Percentiles rank a stretch among this genome's conserved stretches.
Conservation (phyloP, 2,329 filamentous ascomycete genomes). For the Zelopaecilomyces penicillatus region DNA sequence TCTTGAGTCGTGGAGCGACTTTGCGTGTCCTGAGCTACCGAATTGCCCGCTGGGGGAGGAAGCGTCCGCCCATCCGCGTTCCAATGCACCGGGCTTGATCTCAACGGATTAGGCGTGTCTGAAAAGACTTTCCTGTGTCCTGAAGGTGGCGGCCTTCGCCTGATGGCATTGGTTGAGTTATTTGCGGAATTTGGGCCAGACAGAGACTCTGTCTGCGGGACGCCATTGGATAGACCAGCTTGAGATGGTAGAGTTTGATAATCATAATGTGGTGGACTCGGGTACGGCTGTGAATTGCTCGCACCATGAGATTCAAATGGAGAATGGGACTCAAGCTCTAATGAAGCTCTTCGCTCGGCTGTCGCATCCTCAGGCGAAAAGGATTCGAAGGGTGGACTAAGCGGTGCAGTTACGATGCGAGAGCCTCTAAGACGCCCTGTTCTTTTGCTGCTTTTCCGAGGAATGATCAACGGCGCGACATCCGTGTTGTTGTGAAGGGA, state of each 20-base stretch:
- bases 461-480: slow-evolving; percentile 48
- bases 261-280: slow-evolving; percentile 26
- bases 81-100: slow-evolving; percentile 7
- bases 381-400: slow-evolving; percentile 25
- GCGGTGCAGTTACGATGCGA: slow-evolving; percentile 6
- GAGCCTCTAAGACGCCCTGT: slow-evolving; percentile 14
- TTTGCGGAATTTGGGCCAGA: slow-evolving; percentile 15
- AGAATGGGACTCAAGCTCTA: slow-evolving; percentile 3
- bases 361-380: slow-evolving; percentile 16
- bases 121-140: slow-evolving; percentile 1
- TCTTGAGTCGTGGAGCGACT: slow-evolving; percentile 15
- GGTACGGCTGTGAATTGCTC: slow-evolving; percentile 18
- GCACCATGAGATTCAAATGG: slow-evolving; percentile 6
- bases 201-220: slow-evolving; percentile 10
- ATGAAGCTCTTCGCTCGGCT: slow-evolving; percentile 23
- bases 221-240: slow-evolving; percentile 7
- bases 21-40: slow-evolving; percentile 10
- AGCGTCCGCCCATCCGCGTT: neutral
- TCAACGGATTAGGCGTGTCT: neutral
- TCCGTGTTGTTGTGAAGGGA: slow-evolving; percentile 21
- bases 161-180: slow-evolving; percentile 30
- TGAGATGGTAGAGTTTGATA: slow-evolving; percentile 16
- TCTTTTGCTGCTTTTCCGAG: slow-evolving; percentile 41
- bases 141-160: slow-evolving; percentile 36
- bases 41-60: slow-evolving; percentile 14